A percentile compares a stretch with the other conserved stretches of the same genome.
Conservation (phyloP, 441 rosid genomes). For the Aquilaria agallochum region DNA sequence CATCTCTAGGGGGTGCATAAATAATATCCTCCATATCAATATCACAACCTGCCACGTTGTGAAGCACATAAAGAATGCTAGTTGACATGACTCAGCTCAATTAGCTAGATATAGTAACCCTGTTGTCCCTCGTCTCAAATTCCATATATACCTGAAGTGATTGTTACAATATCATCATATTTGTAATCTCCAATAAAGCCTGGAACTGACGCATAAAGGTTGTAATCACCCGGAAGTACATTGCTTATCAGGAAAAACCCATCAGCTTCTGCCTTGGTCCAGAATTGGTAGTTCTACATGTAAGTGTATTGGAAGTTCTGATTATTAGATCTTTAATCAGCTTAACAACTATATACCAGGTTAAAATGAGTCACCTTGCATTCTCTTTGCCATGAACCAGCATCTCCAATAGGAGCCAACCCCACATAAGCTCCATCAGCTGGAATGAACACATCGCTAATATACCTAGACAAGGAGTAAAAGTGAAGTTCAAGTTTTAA, state of each 20-base stretch:
- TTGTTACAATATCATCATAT: conserved; percentile 25
- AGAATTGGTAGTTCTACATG: conserved; percentile 56
- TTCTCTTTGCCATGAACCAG: conserved; percentile 71
- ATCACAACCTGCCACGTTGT: conserved; percentile 27
- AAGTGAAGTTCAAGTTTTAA: not conserved
- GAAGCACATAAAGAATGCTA: not conserved
- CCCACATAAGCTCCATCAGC: conserved; percentile 51
- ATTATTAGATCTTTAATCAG: not conserved
- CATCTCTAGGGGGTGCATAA: conserved; percentile 62
- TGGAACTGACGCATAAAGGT: conserved; percentile 63
- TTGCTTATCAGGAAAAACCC: conserved; percentile 44
- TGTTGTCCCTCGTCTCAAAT: too few relatives aligned
- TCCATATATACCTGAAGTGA: conserved; percentile 35
- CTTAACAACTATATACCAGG: not conserved
- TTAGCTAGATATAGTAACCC: not conserved
- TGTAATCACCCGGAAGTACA: conserved; percentile 40
- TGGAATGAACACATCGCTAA: conserved; percentile 27
- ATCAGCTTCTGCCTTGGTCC: conserved; percentile 42
- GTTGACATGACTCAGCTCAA: not conserved
- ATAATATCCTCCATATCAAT: conserved; percentile 38
- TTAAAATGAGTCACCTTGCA: conserved; percentile 36
- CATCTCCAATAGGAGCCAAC: conserved; percentile 53
- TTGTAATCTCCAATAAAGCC: conserved; percentile 70
- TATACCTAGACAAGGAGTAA: conserved; percentile 22
- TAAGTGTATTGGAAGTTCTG: not conserved